Evolutionary conservation across 1,139 yeast genomes (phyloP).

Genomic region (Blastobotrys proliferans): DNA sequence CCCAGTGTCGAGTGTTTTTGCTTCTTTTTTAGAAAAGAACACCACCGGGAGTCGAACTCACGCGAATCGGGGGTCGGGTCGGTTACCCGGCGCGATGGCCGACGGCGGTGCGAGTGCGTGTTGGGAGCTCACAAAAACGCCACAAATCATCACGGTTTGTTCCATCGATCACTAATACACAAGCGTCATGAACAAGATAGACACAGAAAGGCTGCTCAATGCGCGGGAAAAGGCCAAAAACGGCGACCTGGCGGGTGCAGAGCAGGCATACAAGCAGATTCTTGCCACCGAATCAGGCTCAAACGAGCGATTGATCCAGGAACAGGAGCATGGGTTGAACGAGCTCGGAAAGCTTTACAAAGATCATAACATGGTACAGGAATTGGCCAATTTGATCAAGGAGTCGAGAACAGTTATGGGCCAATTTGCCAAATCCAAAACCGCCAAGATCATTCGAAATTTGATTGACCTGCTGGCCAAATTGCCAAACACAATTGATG

Average conservation of each 20-base stretch:
- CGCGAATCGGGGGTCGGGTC: no score
- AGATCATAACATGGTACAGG: constrained; percentile 40
- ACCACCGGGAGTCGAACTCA: no score
- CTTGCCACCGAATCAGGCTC: constrained; percentile 37
- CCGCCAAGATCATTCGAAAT: constrained; percentile 70
- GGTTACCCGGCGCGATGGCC: background rate
- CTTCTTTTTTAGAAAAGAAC: no score
- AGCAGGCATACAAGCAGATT: constrained; percentile 47
- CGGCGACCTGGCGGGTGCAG: constrained; percentile 54
- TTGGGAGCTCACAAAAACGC: background rate
- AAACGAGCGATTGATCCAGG: constrained; percentile 38
- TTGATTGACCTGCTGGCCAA: constrained; percentile 74
- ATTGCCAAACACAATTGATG: constrained; percentile 63
- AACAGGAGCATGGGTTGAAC: constrained; percentile 35
- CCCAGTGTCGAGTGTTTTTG: no score
- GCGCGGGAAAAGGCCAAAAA: constrained; percentile 56
- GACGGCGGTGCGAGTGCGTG: background rate
- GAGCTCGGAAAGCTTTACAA: constrained; percentile 36
- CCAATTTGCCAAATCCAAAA: constrained; percentile 84
- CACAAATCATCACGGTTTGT: no score
- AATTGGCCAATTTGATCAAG: constrained; percentile 60
- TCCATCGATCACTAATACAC: no score
- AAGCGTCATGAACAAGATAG: constrained; percentile 18
- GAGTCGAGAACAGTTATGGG: constrained; percentile 66
- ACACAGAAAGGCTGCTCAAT: constrained; percentile 33